These are phyloP conservation scores for Penicillium paradoxum DNA, from an alignment of 495 filamentous ascomycete species.

Conservation along the genomic window DNA sequence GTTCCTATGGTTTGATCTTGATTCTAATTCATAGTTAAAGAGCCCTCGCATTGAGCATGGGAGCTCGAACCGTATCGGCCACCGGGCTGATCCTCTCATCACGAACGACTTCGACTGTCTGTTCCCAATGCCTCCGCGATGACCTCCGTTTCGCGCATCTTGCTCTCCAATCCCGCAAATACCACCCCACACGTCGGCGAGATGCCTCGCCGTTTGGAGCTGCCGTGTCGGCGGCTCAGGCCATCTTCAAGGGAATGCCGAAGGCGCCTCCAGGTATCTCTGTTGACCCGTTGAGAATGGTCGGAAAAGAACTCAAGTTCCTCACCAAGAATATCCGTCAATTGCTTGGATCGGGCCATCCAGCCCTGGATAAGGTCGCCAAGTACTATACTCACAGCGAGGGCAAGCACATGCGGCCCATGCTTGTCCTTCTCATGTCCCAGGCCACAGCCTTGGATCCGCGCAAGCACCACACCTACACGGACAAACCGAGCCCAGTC, in stretches of 20 bases:
- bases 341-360: conserved; percentile 86
- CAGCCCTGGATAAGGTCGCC: conserved; percentile 85
- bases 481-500: conserved; percentile 44
- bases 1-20: conserved; percentile 10
- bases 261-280: conserved; percentile 55
- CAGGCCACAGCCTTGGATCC: conserved; percentile 79
- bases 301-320: conserved; percentile 94
- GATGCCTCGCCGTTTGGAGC: conserved; percentile 54
- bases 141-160: conserved; percentile 27
- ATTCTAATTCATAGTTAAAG: neutral
- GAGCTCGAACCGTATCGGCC: conserved; percentile 39
- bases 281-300: conserved; percentile 71
- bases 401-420: conserved; percentile 92
- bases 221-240: conserved; percentile 73
- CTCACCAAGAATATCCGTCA: conserved; percentile 83
- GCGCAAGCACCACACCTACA: conserved; percentile 46
- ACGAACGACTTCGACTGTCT: conserved; percentile 35
- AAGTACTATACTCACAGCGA: conserved; percentile 98
- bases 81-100: conserved; percentile 37
- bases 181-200: conserved; percentile 38
- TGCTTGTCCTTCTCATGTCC: conserved; percentile 94
- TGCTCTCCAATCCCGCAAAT: conserved; percentile 37
- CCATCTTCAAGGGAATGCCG: conserved; percentile 68
- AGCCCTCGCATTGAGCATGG: conserved; percentile 32
- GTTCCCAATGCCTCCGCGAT: conserved; percentile 44